phyloP scores from a whole-genome alignment of 305 asterid genomes.

The Fraxinus baroniana region DNA sequence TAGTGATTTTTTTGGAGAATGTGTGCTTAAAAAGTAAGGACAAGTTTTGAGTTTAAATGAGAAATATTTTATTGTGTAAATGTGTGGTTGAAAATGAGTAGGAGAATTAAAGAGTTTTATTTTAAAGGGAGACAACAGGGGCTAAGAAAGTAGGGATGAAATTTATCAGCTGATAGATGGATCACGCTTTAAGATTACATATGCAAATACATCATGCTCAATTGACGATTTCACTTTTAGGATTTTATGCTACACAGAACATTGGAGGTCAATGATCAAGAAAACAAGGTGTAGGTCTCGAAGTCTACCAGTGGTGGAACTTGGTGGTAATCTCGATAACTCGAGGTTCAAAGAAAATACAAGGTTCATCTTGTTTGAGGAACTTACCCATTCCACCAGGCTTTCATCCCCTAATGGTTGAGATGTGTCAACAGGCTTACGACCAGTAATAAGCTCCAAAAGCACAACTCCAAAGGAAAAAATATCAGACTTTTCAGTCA shows the following conservation, averaged over 20 bases:
- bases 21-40: too few relatives aligned
- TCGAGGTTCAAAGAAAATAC: conserved; percentile 2
- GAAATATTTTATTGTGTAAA: too few relatives aligned
- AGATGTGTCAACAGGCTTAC: conserved; percentile 66
- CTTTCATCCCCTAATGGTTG: conserved; percentile 77
- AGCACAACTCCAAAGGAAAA: conserved; percentile 69
- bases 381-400: conserved; percentile 69
- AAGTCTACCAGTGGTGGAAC: not conserved
- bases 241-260: not conserved
- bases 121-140: too few relatives aligned
- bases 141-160: not conserved
- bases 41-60: too few relatives aligned
- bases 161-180: not conserved
- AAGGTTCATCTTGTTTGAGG: not conserved
- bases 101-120: too few relatives aligned
- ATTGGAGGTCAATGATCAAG: not conserved
- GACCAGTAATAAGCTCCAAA: conserved; percentile 73
- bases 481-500: conserved; percentile 69
- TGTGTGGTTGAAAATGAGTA: too few relatives aligned
- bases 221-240: not conserved
- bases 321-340: not conserved
- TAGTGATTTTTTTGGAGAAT: too few relatives aligned
- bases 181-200: not conserved
- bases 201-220: not conserved
- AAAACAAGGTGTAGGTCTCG: not conserved